Evolutionary conservation across 164 flowering plant species (phyloP).

Genomic region (Macadamia tetraphylla): DNA sequence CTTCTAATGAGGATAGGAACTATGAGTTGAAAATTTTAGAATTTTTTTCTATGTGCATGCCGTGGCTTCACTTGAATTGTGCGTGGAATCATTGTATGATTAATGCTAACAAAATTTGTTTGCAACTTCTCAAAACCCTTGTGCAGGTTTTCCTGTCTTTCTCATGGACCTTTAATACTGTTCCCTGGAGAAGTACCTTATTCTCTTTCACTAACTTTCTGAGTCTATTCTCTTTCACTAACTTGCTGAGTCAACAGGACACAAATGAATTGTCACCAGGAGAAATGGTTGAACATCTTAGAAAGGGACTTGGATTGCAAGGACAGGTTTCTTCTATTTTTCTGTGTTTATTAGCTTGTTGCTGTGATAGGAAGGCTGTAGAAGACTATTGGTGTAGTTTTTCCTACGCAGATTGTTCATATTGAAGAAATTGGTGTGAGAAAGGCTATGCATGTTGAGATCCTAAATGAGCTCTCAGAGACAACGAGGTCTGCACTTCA

Average conservation of each 20-base stretch:
- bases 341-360: not conserved
- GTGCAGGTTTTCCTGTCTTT: not conserved
- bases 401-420: conserved; percentile 67
- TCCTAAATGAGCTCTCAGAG: conserved; percentile 58
- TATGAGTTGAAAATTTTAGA: not conserved
- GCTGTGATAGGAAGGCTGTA: not conserved
- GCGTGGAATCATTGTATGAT: not conserved
- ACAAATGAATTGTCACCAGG: conserved; percentile 46
- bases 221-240: conserved; percentile 1
- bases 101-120: not conserved
- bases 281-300: conserved; percentile 86
- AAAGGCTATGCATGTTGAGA: conserved; percentile 46
- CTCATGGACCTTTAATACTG: not conserved
- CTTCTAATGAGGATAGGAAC: too few relatives aligned
- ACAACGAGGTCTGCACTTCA: conserved; percentile 44
- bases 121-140: not conserved
- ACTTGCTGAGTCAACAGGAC: conserved; percentile 41
- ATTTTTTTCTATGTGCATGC: conserved; percentile 1
- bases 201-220: conserved; percentile 4
- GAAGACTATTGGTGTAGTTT: not conserved
- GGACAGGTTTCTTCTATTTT: conserved; percentile 63
- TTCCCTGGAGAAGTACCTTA: not conserved
- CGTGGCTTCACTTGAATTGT: not conserved
- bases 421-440: conserved; percentile 65
- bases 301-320: conserved; percentile 53